phyloP scores from a whole-genome alignment of 2,329 filamentous ascomycete genomes.

The Endocalyx cinctus region DNA sequence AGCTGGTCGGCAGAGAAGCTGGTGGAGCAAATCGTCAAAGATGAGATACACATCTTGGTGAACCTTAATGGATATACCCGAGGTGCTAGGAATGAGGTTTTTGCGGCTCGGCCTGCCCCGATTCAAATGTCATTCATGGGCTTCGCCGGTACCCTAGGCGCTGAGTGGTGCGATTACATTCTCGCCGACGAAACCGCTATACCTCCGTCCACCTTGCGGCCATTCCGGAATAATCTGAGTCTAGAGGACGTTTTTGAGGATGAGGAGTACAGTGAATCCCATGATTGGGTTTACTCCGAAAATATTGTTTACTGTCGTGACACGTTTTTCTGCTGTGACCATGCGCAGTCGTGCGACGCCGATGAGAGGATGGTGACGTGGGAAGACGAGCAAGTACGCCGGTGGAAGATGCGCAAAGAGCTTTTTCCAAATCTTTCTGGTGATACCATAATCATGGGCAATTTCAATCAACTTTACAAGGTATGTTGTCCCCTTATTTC shows the following conservation, averaged over 20 bases:
- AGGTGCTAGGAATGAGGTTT: conserved; percentile 94
- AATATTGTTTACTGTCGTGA: conserved; percentile 93
- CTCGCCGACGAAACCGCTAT: conserved; percentile 86
- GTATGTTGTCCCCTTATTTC: too few species aligned
- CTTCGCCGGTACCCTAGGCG: conserved; percentile 90
- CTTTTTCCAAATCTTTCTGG: conserved; percentile 80
- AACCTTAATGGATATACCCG: conserved; percentile 98
- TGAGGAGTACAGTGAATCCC: conserved; percentile 63
- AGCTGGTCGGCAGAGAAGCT: conserved; percentile 80
- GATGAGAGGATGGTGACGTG: conserved; percentile 66
- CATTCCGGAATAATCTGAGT: conserved; percentile 69
- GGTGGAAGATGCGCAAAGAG: conserved; percentile 92
- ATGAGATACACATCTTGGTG: conserved; percentile 89
- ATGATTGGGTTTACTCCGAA: conserved; percentile 92
- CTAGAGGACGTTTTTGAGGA: conserved; percentile 65
- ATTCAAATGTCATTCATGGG: conserved; percentile 99
- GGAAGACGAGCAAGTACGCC: conserved; percentile 73
- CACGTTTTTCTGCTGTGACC: conserved; percentile 98
- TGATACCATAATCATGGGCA: conserved; percentile 85
- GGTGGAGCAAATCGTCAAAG: conserved; percentile 78
- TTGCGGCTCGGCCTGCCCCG: conserved; percentile 87
- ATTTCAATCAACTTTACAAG: conserved; percentile 99
- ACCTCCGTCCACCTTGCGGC: conserved; percentile 74
- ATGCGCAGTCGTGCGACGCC: conserved; percentile 81
- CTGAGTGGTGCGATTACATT: conserved; percentile 98